Evolutionary conservation across 2,329 filamentous ascomycete genomes (phyloP), one percentile per base, ranked within the genome.

Genomic region (Clarireedia monteithiana): DNA sequence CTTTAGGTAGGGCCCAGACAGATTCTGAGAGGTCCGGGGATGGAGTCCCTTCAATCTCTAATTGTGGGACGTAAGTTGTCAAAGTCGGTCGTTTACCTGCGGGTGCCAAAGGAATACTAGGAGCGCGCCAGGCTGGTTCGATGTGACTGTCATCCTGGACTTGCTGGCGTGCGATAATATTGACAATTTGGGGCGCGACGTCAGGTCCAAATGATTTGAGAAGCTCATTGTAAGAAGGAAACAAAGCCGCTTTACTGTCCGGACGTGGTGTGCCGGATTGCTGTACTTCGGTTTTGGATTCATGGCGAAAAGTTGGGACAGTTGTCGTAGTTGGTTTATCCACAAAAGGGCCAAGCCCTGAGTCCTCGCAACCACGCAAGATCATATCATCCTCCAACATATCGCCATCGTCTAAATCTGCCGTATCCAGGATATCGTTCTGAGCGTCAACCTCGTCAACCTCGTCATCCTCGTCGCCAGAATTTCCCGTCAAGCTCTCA

Each of bases 381-480:
- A 69, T 68, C 48, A 68, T 49, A 50, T 69, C 65, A 44, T 68
- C 67, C 50, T 68, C 67, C 34, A 62, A 45, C 57, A 66, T 62
- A 30, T 65, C 66, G n/a, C 63, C 62, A 24, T 64, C 62, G 45
- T 59, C 58, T 47, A 55, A 40, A 56, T 58, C 58, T 59, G 59
- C 56, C 36, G 58, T 61, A 12, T 59, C 51, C 14, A 59, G 50
- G 20, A 55, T 60, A 4, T 67, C 62, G 9, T 68, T 65, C 9
- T 63, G 63, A 2, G 63, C 62, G 4, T 60, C 62, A 10, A 63
- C 64, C 12, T 6, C 45, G 5, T 48, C 7, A 44, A 27, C 66
- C 9, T 47, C 55, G 12, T 54, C 36, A 40, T 58, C 39, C 15
- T 66, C 66, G 2, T 65, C 63, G 6, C 60, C 62, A 6, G 64